phyloP scores from a whole-genome alignment of 2,329 filamentous ascomycete genomes.

The Cytospora mali region DNA sequence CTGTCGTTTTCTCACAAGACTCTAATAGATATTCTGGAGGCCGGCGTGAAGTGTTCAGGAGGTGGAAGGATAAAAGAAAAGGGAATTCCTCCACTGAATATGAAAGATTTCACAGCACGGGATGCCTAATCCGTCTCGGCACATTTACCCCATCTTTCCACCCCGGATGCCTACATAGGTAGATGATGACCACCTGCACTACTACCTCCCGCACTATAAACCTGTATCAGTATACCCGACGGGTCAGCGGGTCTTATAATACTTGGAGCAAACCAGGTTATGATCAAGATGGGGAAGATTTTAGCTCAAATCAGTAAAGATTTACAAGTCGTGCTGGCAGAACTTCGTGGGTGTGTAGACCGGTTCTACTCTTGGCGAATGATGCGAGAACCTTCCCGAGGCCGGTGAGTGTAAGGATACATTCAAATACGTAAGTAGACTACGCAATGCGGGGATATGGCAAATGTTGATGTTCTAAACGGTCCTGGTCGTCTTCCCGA shows the following conservation, averaged over 20 bases:
- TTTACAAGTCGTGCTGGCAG: too few species aligned
- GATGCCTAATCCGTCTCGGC: neutral
- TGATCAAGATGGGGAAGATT: neutral
- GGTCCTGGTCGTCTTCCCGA: too few species aligned
- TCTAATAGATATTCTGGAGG: neutral
- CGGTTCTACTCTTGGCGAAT: too few species aligned
- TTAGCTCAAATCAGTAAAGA: neutral
- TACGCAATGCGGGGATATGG: too few species aligned
- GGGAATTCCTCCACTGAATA: neutral
- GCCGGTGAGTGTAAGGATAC: too few species aligned
- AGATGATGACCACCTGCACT: neutral
- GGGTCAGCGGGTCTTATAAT: neutral
- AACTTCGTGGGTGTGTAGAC: too few species aligned
- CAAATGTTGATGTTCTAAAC: too few species aligned
- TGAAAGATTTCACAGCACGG: neutral
- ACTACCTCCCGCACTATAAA: neutral
- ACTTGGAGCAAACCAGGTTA: neutral
- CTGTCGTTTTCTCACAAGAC: neutral
- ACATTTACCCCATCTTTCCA: neutral
- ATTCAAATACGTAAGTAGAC: too few species aligned
- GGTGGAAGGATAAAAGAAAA: accelerated
- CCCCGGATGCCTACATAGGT: neutral
- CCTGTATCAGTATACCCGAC: neutral
- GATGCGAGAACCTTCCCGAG: too few species aligned
- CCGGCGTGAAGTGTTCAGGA: too few species aligned